Evolutionary conservation across 352 stramenopile species (phyloP).

Genomic region (Globisporangium alternatum): DNA sequence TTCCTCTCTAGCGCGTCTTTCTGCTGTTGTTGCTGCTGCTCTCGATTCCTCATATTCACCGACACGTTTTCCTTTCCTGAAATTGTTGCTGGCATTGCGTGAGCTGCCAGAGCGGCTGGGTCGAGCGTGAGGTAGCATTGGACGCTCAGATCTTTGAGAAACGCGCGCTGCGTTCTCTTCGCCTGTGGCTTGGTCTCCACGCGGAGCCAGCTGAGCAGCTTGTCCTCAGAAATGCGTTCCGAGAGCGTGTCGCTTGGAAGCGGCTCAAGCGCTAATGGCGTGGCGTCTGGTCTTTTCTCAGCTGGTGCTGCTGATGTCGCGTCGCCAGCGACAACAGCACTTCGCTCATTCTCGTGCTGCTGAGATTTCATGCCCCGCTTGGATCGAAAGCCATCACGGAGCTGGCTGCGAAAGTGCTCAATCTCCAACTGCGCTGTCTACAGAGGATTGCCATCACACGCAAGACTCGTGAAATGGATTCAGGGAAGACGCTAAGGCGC

Average conservation of each 20-base stretch:
- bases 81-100: background rate
- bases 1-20: conserved; percentile 19
- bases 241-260: conserved; percentile 14
- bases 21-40: conserved; percentile 4
- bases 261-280: conserved; percentile 12
- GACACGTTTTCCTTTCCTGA: background rate
- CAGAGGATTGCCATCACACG: background rate
- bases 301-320: background rate
- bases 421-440: conserved; percentile 12
- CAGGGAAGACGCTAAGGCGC: too few species aligned
- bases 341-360: background rate
- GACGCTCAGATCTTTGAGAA: conserved; percentile 22
- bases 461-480: background rate
- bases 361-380: background rate
- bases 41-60: background rate
- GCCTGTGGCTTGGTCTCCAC: conserved; percentile 20
- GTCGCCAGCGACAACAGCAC: background rate
- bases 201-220: conserved; percentile 29
- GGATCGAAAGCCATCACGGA: background rate
- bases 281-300: background rate
- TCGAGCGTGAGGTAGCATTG: conserved; percentile 31
- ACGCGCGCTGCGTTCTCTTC: conserved; percentile 13
- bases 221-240: conserved; percentile 30
- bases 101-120: conserved; percentile 1
- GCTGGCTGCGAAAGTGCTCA: conserved; percentile 3